Conservation (phyloP, 2,329 filamentous ascomycete genomes). For the Trichoderma cornu-damae region DNA sequence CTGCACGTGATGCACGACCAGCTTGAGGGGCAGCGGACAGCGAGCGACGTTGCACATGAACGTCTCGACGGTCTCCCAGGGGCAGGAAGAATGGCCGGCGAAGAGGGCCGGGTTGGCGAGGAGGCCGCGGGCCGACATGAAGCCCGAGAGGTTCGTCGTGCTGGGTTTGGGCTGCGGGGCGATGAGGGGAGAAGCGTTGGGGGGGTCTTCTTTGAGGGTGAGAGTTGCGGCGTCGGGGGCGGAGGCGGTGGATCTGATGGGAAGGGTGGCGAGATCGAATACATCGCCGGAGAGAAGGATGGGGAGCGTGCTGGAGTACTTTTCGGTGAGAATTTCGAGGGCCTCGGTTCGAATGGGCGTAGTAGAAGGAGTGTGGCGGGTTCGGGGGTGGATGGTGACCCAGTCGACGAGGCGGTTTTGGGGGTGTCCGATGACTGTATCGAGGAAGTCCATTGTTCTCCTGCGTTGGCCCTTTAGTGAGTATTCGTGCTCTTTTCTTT, state of each 20-base stretch:
- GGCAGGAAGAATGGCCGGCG: slow-evolving; percentile 50
- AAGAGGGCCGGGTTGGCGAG: slow-evolving; percentile 64
- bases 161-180: slow-evolving; percentile 26
- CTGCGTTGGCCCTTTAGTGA: slow-evolving; percentile 25
- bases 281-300: slow-evolving; percentile 66
- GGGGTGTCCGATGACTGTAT: slow-evolving; percentile 53
- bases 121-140: slow-evolving; percentile 66
- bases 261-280: slow-evolving; percentile 51
- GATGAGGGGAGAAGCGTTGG: not conserved
- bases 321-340: slow-evolving; percentile 50
- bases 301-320: slow-evolving; percentile 51
- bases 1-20: slow-evolving; percentile 59
- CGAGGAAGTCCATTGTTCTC: slow-evolving; percentile 57
- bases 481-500: not conserved
- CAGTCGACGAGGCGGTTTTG: slow-evolving; percentile 56
- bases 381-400: slow-evolving; percentile 66
- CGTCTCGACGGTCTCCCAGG: slow-evolving; percentile 57
- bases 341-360: slow-evolving; percentile 58
- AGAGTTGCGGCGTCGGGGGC: slow-evolving; percentile 31
- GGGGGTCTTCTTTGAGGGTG: slow-evolving; percentile 24
- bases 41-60: slow-evolving; percentile 56
- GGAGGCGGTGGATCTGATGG: slow-evolving; percentile 33
- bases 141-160: slow-evolving; percentile 51
- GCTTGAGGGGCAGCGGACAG: slow-evolving; percentile 56
- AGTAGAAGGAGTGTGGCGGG: slow-evolving; percentile 54